Evolutionary conservation across 371 early-diverging fungal genomes (phyloP), one percentile per base, ranked within the genome.

Genomic region (Massospora cicadina): DNA sequence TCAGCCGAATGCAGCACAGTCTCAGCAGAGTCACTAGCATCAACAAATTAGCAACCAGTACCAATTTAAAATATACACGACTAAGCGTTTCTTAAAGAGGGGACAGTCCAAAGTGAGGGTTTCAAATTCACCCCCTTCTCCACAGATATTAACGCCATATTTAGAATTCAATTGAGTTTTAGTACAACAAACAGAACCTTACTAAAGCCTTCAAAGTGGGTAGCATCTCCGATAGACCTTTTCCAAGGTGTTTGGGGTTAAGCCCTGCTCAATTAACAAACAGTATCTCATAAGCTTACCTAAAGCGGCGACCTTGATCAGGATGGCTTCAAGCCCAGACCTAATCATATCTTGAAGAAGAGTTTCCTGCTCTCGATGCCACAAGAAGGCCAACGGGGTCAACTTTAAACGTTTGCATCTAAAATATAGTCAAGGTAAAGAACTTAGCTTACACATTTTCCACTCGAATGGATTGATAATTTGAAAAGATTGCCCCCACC

Each of bases 41-140:
- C 31, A 54, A 56, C 29, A 24, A 43, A 10, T 25, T 54, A 24
- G 43, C 27, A 31, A 63, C 25, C 2, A n/a, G 12, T 27, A 55
- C 23, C 29, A 27, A 2, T 29, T 13, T 21, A 32, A 1, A 55
- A 64, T 79, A 75, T 78, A 82, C 81, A 87, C 70, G 0, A 85
- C 73, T 56, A 90, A 81, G 33, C 80, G 68, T 60, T 86, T 88
- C 65, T 81, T 84, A 71, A 97, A 99, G n/a, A 98, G 71, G 1
- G 98, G 98, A 70, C 93, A 93, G 72, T 99, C 98, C 33, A 98
- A 68, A 0, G 95, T 93, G 56, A 98, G 79, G 10, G 95, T 91
- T 73, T 99, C 99, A 71, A 89, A 99, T 76, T 99, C 99, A 25
- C 99, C 99, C 55, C 99, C 99, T 76, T 99, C 99, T 54, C 99